Evolutionary conservation across 2,329 filamentous ascomycete genomes (phyloP), one percentile per base, ranked within the genome.

Genomic region (Alternaria incomplexa): DNA sequence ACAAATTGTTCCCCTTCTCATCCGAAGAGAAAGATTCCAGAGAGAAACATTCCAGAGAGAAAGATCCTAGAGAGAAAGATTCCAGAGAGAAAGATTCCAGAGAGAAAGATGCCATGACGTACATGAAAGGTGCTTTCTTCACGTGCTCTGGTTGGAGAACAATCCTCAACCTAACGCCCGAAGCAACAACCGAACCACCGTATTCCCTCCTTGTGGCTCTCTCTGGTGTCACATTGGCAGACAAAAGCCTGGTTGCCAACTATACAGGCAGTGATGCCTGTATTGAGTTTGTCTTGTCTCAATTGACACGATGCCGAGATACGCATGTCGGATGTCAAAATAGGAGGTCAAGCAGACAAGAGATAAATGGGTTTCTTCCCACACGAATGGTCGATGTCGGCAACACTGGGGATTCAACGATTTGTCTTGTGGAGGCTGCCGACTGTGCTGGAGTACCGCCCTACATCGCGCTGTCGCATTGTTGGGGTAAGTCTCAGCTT

Each of bases 361-460:
- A 30, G 0, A 12, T 6, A 3, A 1, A 2, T 6, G 0, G 6
- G 5, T 50, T 50, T 13, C 3, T 50, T n/a, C 46, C 46, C n/a
- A 50, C 46, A 50, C 20, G 46, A 20, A 1, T 50, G 10, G 11
- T 50, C 1, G 25, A 50, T 17, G 46, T 50, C 4, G 46, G 46
- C 2, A 3, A 20, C n/a, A 7, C 0, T 17, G n/a, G 17, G 12
- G 6, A 6, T 17, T 3, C 25, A 7, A 20, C 11, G 4, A 28
- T 50, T 5, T 8, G 25, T 26, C 46, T 40, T n/a, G 15, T 40
- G 15, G 32, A 40, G 13, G 8, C 32, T n/a, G 0, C 10, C 32
- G 8, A 5, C 3, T 40, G 15, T 40, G 32, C 32, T n/a, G 32
- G 15, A 40, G 4, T 9, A 36, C 6, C 15, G n/a, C 15, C 15